Percentiles rank a stretch among this genome's conserved stretches.
phyloP scores from a whole-genome alignment of 352 stramenopile species.

The Phytophthora tentaculata region DNA sequence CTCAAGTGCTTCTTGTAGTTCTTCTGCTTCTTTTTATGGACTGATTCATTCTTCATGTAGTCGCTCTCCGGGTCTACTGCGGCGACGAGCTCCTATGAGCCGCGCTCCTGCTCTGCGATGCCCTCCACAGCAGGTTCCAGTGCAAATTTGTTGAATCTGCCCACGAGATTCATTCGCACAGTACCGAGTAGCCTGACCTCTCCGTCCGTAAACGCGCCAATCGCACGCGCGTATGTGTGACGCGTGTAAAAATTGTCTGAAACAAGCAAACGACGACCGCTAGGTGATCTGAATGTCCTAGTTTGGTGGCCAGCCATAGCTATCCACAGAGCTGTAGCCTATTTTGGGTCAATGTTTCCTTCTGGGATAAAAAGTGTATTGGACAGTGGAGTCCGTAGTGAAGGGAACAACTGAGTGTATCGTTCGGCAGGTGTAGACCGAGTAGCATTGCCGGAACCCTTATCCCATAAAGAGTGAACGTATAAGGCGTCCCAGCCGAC shows the following conservation, averaged over 20 bases:
- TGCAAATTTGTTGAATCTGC: conserved; percentile 5
- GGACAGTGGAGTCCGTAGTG: conserved; percentile 12
- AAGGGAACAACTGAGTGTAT: conserved; percentile 1
- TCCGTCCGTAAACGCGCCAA: not conserved
- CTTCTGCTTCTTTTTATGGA: conserved; percentile 5
- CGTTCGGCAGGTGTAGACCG: conserved; percentile 6
- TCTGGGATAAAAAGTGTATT: conserved; percentile 8
- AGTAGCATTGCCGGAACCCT: conserved; percentile 7
- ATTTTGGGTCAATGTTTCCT: conserved; percentile 6
- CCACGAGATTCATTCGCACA: conserved; percentile 1
- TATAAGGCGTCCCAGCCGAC: conserved; percentile 16
- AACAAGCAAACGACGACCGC: conserved; percentile 7
- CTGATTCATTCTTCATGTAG: not conserved
- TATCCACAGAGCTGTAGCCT: conserved; percentile 14
- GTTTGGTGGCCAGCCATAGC: conserved; percentile 17
- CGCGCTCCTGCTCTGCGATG: not conserved
- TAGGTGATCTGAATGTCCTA: conserved; percentile 4
- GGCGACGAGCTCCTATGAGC: not conserved
- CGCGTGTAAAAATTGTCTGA: conserved; percentile 4
- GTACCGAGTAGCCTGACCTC: not conserved
- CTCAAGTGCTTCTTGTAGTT: not conserved
- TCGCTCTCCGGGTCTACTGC: not conserved
- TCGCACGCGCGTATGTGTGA: not conserved
- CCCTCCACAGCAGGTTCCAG: conserved; percentile 1
- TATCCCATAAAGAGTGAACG: conserved; percentile 19